Percentiles rank a stretch among this genome's conserved stretches.
phyloP scores from a whole-genome alignment of 345 rosid genomes.

The Geranium rotundifolium region DNA sequence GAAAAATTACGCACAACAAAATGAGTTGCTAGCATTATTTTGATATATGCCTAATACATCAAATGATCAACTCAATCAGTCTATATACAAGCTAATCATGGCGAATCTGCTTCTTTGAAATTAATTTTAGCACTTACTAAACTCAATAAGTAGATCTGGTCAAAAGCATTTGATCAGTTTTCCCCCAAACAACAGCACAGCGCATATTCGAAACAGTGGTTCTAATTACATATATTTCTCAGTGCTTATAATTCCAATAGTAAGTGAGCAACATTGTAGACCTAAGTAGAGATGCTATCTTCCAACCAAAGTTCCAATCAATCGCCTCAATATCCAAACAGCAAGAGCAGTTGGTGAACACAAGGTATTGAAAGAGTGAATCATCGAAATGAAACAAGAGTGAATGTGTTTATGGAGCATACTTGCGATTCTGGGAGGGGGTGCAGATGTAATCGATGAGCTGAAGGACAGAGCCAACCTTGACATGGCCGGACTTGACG shows the following conservation, averaged over 20 bases:
- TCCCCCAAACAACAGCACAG: no score
- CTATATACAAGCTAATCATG: background rate
- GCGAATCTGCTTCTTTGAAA: background rate
- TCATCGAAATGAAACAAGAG: background rate
- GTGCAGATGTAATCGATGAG: conserved; percentile 78
- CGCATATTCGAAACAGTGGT: no score
- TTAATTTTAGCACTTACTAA: background rate
- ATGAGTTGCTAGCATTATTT: background rate
- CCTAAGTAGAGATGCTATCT: background rate
- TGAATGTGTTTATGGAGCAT: background rate
- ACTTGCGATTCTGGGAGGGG: conserved; percentile 58
- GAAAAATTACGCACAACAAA: background rate
- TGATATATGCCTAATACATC: background rate
- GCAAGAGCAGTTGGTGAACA: background rate
- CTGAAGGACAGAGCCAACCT: conserved; percentile 76
- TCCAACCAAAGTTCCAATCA: background rate
- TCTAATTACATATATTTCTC: no score
- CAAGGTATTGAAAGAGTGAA: background rate
- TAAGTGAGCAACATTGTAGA: background rate
- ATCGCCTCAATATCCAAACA: background rate
- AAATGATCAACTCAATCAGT: background rate
- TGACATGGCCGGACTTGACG: conserved; percentile 44
- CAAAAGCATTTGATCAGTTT: no score
- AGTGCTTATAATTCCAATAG: no score
- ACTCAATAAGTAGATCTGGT: background rate